Evolutionary conservation across 169 alveolate species (phyloP), one percentile per base, ranked within the genome.

Genomic region (Plasmodium relictum): DNA sequence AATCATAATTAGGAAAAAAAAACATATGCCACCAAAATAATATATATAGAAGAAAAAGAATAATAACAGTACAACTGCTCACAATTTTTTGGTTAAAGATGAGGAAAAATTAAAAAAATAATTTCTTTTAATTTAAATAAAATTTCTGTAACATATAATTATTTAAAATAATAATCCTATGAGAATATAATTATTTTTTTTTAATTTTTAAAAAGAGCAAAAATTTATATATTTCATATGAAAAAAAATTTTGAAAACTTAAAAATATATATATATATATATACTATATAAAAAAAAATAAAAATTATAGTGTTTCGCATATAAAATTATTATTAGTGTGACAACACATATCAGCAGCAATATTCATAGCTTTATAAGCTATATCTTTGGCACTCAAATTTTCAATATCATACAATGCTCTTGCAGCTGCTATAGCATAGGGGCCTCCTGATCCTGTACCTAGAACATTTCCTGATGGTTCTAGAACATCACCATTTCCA

Each of bases 381-480:
- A 95, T 95, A 56, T 93, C 94, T 18, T 91, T 92, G 2, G 97
- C 97, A 16, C 87, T 72, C 72, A 95, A 45, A 37, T 93, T 89
- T 26, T 83, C 94, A 39, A 94, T 80, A 52, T 94, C 96, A 26
- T 88, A 89, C 14, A 95, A 90, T 26, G 96, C 97, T 44, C 94
- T 68, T 16, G 97, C 97, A 5, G 97, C 97, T 14, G 96, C 96
- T 91, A 92, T 80, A 48, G 97, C 97, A 66, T 93, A 95, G 18
- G 96, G 96, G 14, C 97, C 97, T 6, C 97, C 97, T 24, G 97
- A 94, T 41, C 97, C 97, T 39, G 95, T 92, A 4, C 96, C 97
- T 45, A 95, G 90, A 22, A 95, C 94, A 50, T 95, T 95, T 61
- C 93, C 95, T 70, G 95, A 94, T 7, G 95, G 92, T 88, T 95